Evolutionary conservation across 1,139 yeast species (phyloP).

Genomic region (Blastobotrys niveus): DNA sequence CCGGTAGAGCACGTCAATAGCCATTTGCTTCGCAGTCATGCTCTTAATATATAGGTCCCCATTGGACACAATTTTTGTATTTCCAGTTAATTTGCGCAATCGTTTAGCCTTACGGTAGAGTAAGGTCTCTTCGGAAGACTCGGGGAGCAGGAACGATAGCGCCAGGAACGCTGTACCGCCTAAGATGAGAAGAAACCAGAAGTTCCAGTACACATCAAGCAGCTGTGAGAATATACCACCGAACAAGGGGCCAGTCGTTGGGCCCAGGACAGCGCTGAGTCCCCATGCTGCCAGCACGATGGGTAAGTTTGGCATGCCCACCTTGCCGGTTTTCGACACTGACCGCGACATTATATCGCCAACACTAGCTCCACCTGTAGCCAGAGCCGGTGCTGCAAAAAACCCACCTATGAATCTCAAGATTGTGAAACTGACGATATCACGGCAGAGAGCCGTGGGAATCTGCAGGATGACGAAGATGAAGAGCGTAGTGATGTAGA

Average conservation of each 20-base stretch:
- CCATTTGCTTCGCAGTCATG: conserved; percentile 11
- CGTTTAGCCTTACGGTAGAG: conserved; percentile 45
- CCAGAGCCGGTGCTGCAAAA: conserved; percentile 76
- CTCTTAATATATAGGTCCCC: conserved; percentile 5
- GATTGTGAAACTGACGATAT: conserved; percentile 47
- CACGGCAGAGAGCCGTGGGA: conserved; percentile 42
- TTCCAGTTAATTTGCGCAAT: conserved; percentile 40
- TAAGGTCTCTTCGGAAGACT: conserved; percentile 45
- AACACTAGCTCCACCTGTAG: conserved; percentile 83
- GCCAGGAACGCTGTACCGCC: conserved; percentile 38
- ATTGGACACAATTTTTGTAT: conserved; percentile 11
- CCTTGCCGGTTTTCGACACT: too few species aligned
- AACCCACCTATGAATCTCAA: conserved; percentile 76
- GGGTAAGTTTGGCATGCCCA: conserved; percentile 29
- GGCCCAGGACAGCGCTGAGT: conserved; percentile 52
- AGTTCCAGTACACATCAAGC: conserved; percentile 36
- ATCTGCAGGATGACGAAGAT: conserved; percentile 55
- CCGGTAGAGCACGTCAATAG: conserved; percentile 13
- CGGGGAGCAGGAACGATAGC: conserved; percentile 43
- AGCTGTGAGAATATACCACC: conserved; percentile 48
- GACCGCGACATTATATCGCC: conserved; percentile 48
- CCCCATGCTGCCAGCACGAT: conserved; percentile 48
- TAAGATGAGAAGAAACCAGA: conserved; percentile 42
- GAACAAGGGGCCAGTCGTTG: conserved; percentile 58
- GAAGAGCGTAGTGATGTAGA: conserved; percentile 51